These are phyloP conservation scores for Candida caryicola DNA, from an alignment of 805 yeast genomes.

Conservation along the genomic window DNA sequence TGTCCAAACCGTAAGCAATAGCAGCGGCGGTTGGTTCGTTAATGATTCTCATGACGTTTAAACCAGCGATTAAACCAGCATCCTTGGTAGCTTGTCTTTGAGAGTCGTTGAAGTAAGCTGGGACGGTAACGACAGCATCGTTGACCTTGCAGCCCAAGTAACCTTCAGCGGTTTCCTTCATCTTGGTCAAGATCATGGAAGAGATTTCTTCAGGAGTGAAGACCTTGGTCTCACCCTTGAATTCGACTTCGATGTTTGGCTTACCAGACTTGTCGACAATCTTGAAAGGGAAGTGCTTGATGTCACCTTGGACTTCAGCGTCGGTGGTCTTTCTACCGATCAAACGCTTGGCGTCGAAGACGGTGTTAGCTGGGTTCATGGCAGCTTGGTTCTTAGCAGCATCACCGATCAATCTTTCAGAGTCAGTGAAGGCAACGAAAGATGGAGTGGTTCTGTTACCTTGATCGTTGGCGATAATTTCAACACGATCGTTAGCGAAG, in stretches of 20 bases:
- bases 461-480: conserved; percentile 32
- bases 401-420: conserved; percentile 33
- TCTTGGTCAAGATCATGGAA: conserved; percentile 31
- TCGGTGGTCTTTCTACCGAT: conserved; percentile 29
- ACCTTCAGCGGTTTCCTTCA: conserved; percentile 33
- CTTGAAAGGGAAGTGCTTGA: conserved; percentile 34
- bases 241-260: conserved; percentile 30
- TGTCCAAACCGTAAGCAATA: conserved; percentile 44
- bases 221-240: conserved; percentile 33
- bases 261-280: conserved; percentile 28
- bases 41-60: conserved; percentile 32
- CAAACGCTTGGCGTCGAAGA: conserved; percentile 34
- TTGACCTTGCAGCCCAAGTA: conserved; percentile 25
- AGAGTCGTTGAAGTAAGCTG: conserved; percentile 34
- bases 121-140: conserved; percentile 32
- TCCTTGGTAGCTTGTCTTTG: conserved; percentile 36
- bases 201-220: conserved; percentile 33
- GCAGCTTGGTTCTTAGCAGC: conserved; percentile 36
- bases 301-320: conserved; percentile 28
- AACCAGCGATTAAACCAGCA: conserved; percentile 34
- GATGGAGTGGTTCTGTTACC: conserved; percentile 36
- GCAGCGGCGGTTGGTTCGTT: conserved; percentile 36
- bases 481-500: conserved; percentile 33
- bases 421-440: conserved; percentile 32
- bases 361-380: conserved; percentile 33